Evolutionary conservation across 2,329 filamentous ascomycete genomes (phyloP), one percentile per base, ranked within the genome.

Genomic region (Claviceps cyperi): DNA sequence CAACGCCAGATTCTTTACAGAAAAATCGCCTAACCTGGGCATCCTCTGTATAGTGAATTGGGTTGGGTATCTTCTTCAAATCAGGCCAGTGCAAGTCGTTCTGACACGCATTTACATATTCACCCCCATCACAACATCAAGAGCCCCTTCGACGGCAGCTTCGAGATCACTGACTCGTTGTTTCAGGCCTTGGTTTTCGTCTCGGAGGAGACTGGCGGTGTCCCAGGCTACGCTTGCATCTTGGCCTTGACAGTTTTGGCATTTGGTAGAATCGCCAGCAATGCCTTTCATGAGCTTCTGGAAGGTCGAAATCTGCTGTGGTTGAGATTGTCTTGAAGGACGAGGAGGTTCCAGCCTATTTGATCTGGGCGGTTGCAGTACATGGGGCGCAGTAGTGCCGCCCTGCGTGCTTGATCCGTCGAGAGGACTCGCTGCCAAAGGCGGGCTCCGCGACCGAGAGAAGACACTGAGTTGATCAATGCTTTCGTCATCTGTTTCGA

Each of bases 151-250:
- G 5, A 84, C 74, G 4, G 72, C 78, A 2, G 66, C 69, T 64
- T 84, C 80, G 3, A 84, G 62, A 55, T 77, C 69, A 17, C 72
- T 70, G 3, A 84, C 76, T 19, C 78, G 66, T 39, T 71, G 68
- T 66, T 83, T 83, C 47, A 84, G 62, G 8, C 72, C 71, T 57
- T 69, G 74, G 56, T 84, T 84, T 67, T 84, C 81, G 45, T 78
- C 75, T 39, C 77, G 69, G 52, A 83, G 63, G 45, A 81, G 54
- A 48, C 73, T 71, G n/a, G 81, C 79, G 4, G 80, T 81, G 58
- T 83, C 74, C 80, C 80, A 83, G 4, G 80, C 80, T 38, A 78
- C 69, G 54, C 76, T 78, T 13, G 75, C 69, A 48, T 77, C 74
- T 56, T 74, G 72, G 13, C 80, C 78, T 49, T 70, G 63, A 60